These are phyloP conservation scores for Trichosporon ovoides DNA, from an alignment of 1,284 basidiomycete genomes.

Conservation along the genomic window DNA sequence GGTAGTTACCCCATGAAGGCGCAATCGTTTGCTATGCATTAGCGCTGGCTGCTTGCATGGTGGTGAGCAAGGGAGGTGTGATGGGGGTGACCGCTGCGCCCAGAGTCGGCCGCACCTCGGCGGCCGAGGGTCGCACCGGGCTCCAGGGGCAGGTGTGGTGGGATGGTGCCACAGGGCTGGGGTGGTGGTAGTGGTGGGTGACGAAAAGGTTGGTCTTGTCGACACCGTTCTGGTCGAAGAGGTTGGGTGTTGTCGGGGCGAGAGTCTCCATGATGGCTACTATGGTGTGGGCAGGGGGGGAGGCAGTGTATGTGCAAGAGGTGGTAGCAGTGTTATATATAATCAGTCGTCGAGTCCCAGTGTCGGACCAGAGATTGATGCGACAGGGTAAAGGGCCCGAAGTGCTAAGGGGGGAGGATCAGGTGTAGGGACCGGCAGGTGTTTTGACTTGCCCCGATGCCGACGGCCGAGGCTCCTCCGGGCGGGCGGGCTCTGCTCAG, in stretches of 20 bases:
- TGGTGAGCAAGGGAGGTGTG: background rate
- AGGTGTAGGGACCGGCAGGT: background rate
- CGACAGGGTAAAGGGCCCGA: no score
- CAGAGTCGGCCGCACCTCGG: background rate
- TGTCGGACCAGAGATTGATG: no score
- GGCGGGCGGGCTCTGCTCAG: no score
- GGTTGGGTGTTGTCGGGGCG: background rate
- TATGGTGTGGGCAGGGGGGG: background rate
- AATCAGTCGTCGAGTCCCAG: no score
- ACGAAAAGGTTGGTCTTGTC: conserved; percentile 5
- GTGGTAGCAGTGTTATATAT: background rate
- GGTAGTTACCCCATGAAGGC: conserved; percentile 41
- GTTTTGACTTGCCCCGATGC: background rate
- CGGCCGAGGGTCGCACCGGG: background rate
- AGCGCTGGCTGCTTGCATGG: background rate
- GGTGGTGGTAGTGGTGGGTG: background rate
- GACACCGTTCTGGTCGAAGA: conserved; percentile 1
- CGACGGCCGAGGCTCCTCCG: conserved; percentile 1
- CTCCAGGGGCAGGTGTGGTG: background rate
- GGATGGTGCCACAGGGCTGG: background rate
- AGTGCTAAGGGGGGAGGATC: background rate
- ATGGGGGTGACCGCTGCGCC: background rate
- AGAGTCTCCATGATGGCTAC: background rate
- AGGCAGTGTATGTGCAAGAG: background rate
- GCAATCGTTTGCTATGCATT: conserved; percentile 19